A percentile compares a stretch with the other conserved stretches of the same genome.
phyloP scores from a whole-genome alignment of 2,329 filamentous ascomycete species.

The Colletotrichum incanum region DNA sequence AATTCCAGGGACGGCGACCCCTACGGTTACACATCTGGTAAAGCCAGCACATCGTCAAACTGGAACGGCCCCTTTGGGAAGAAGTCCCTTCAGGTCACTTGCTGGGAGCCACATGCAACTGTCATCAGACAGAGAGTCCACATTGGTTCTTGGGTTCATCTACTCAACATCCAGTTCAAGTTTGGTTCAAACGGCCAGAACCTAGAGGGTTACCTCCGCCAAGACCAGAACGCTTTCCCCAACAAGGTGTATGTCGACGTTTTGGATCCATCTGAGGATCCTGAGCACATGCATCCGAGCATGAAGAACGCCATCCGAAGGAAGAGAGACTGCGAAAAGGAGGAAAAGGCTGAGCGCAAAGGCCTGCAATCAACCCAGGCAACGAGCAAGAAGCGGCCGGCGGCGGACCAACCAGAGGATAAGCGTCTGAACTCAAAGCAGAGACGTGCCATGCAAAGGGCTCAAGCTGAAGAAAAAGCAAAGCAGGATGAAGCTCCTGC shows the following conservation, averaged over 20 bases:
- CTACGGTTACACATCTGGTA: conserved; percentile 65
- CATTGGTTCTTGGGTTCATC: conserved; percentile 72
- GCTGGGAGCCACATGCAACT: conserved; percentile 78
- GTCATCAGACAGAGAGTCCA: conserved; percentile 71
- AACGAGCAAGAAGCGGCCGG: conserved; percentile 44
- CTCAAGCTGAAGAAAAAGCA: conserved; percentile 27
- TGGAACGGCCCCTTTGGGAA: conserved; percentile 86
- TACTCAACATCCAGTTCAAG: conserved; percentile 83
- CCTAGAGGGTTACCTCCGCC: conserved; percentile 81
- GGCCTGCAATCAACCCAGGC: conserved; percentile 48
- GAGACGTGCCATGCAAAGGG: conserved; percentile 40
- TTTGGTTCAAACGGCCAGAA: conserved; percentile 64
- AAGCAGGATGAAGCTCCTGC: conserved; percentile 47
- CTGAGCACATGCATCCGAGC: conserved; percentile 61
- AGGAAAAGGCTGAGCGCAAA: conserved; percentile 58
- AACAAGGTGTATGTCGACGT: conserved; percentile 72
- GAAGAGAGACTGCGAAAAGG: conserved; percentile 75
- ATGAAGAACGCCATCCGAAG: conserved; percentile 74
- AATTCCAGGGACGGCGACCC: conserved; percentile 64
- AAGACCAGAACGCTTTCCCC: conserved; percentile 63
- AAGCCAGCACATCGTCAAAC: conserved; percentile 40
- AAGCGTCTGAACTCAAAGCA: conserved; percentile 47
- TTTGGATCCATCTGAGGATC: conserved; percentile 59
- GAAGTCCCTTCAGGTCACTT: conserved; percentile 78
- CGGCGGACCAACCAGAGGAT: conserved; percentile 34